Evolutionary conservation across 1,139 yeast species (phyloP), one percentile per base, ranked within the genome.

Genomic region (Blastobotrys buckinghamii): DNA sequence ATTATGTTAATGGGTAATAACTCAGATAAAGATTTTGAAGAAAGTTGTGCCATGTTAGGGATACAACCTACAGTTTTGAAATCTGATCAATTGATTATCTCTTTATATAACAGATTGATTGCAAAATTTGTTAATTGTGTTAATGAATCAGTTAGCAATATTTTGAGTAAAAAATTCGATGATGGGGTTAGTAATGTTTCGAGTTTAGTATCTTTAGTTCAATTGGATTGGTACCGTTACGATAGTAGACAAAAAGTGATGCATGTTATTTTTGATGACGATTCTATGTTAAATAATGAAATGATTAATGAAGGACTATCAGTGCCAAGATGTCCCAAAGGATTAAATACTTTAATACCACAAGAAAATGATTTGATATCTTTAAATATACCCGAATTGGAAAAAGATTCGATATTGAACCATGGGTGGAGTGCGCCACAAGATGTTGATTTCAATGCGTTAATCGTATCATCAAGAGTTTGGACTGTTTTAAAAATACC

Each of bases 401-500:
- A 40, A 17, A 24, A 24, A 12, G 44, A 47, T 15, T 39, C 49
- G 20, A 19, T 44, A 38, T 27, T 51, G 19, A 30, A 38, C 6
- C 37, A 41, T 29, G 41, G 19, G 8, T 34, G 45, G 35, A 33
- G 17, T 15, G 19, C 24, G 16, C 45, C 33, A 43, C 38, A 17
- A 20, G 42, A 24, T 13, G 33, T 51, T 5, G 50, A 47, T 22
- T 34, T 58, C 17, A 33, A 48, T 2, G 29, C 47, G 1, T 37
- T 54, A 2, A 35, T 51, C 9, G 24, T 38, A 17, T 43, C 54
- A 12, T 51, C 53, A 13, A 59, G 71, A 12, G 54, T 63, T 6
- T 67, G 71, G 71, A 58, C 61, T 8, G 50, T 63, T 6, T 48
- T 67, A 33, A 50, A 54, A 39, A 37, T 66, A 9, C 34, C 32